These are phyloP conservation scores for Isatis lusitanica DNA, from an alignment of 441 rosid species.

Conservation along the genomic window DNA sequence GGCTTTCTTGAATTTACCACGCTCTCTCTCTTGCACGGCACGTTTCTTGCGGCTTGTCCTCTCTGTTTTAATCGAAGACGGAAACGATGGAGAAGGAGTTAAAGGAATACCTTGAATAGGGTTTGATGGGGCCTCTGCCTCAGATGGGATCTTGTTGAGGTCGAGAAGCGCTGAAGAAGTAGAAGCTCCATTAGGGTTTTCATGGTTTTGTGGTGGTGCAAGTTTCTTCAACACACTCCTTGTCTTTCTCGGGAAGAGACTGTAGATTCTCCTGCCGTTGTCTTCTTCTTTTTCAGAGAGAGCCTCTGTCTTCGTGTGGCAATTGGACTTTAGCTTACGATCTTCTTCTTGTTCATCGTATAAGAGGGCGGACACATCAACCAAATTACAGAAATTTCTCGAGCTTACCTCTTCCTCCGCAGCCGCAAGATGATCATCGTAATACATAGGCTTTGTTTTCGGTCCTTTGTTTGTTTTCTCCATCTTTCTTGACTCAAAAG, in stretches of 20 bases:
- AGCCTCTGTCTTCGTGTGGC: background rate
- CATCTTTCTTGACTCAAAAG: background rate
- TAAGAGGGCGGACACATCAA: background rate
- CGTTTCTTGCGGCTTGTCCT: slow-evolving; percentile 13
- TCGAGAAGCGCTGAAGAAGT: background rate
- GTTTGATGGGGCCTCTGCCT: background rate
- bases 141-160: background rate
- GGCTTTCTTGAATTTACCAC: slow-evolving; percentile 9
- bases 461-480: background rate
- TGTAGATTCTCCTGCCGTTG: background rate
- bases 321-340: background rate
- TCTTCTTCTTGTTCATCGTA: background rate
- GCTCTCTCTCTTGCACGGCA: background rate
- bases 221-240: background rate
- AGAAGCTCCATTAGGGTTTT: background rate
- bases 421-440: background rate
- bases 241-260: background rate
- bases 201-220: background rate
- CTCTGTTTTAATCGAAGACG: background rate
- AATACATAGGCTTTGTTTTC: background rate
- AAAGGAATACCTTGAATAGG: background rate
- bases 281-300: background rate
- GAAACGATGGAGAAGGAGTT: background rate
- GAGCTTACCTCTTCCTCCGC: background rate
- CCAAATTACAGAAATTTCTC: background rate